Evolutionary conservation across 495 filamentous ascomycete genomes (phyloP).

Genomic region (Hypoxylon subgilvum): DNA sequence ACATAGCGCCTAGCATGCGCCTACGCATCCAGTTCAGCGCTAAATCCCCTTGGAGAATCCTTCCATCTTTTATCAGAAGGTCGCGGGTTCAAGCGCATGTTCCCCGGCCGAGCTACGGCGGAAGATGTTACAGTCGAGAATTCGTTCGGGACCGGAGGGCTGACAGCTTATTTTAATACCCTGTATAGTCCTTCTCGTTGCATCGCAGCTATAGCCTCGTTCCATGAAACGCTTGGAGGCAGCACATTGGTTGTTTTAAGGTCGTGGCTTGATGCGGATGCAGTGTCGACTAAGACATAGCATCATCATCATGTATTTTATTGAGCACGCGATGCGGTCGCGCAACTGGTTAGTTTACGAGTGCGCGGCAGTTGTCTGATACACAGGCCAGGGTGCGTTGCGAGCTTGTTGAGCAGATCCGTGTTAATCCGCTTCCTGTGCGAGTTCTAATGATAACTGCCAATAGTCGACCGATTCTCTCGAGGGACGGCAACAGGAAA

Average conservation of each 20-base stretch:
- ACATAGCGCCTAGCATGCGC: constrained; percentile 23
- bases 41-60: constrained; percentile 26
- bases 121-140: not conserved
- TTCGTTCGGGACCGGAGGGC: constrained; percentile 28
- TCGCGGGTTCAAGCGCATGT: constrained; percentile 22
- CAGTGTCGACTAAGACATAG: not conserved
- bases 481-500: not conserved
- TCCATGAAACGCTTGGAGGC: not conserved
- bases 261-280: constrained; percentile 22
- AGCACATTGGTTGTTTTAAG: constrained; percentile 12
- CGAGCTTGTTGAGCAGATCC: not conserved
- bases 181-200: not conserved
- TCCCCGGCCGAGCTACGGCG: constrained; percentile 2
- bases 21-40: constrained; percentile 18
- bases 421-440: not conserved
- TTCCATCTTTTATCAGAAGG: constrained; percentile 12
- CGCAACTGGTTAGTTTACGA: not conserved
- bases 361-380: not conserved
- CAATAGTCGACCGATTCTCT: not conserved
- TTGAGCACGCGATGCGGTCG: not conserved
- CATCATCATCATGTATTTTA: constrained; percentile 7
- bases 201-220: constrained; percentile 4
- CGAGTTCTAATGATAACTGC: not conserved
- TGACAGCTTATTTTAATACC: constrained; percentile 5
- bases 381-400: not conserved